These are phyloP conservation scores for Aspergillus intermedius DNA, from an alignment of 2,329 filamentous ascomycete genomes.

Conservation along the genomic window DNA sequence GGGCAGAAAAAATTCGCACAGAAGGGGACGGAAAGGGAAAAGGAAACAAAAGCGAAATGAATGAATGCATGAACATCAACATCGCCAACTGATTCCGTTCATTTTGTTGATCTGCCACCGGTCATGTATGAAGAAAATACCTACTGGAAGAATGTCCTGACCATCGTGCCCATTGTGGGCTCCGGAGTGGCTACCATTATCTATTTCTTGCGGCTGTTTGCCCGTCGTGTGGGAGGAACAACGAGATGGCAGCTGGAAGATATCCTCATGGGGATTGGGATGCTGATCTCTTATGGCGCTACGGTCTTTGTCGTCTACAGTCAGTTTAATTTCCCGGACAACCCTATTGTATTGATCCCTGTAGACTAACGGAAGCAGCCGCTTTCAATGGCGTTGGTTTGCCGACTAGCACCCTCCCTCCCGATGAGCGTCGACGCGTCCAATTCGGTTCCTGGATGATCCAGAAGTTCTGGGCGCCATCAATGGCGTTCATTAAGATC, in stretches of 20 bases:
- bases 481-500: constrained; percentile 9
- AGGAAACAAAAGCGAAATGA: neutral
- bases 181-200: constrained; percentile 5
- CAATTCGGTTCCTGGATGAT: constrained; percentile 11
- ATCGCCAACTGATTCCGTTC: neutral
- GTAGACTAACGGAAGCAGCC: neutral
- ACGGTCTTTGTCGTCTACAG: constrained; percentile 7
- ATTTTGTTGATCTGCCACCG: neutral
- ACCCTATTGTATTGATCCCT: neutral
- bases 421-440: constrained; percentile 4
- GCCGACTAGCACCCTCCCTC: neutral
- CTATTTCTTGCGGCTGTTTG: constrained; percentile 5
- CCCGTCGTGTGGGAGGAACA: constrained; percentile 2
- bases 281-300: constrained; percentile 8
- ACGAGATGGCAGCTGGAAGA: constrained; percentile 5
- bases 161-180: constrained; percentile 6
- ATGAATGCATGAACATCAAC: neutral
- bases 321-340: neutral
- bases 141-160: constrained; percentile 10
- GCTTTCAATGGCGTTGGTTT: constrained; percentile 10
- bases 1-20: neutral
- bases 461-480: constrained; percentile 10
- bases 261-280: constrained; percentile 7
- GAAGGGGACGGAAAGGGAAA: too few species aligned
- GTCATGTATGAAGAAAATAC: constrained; percentile 5